phyloP scores from a whole-genome alignment of 2,329 filamentous ascomycete genomes.

The Aspergillus sp. region DNA sequence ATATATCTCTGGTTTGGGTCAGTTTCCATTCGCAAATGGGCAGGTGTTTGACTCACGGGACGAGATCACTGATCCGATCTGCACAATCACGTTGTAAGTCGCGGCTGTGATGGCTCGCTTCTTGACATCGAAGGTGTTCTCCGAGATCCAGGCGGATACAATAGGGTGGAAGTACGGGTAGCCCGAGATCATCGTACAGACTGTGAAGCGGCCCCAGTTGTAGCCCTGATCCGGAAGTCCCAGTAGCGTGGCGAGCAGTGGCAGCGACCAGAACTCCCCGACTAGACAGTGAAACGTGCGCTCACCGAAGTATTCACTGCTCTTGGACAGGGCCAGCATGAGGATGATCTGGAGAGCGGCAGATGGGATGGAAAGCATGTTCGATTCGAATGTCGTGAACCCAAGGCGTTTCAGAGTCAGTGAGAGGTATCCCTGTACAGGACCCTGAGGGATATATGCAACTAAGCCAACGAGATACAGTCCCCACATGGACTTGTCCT shows the following conservation, averaged over 20 bases:
- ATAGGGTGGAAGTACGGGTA: slow-evolving; percentile 62
- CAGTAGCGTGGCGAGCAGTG: slow-evolving; percentile 55
- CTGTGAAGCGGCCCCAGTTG: slow-evolving; percentile 55
- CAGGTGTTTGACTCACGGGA: slow-evolving; percentile 29
- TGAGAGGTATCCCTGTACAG: slow-evolving; percentile 57
- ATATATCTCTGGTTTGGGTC: slow-evolving; percentile 51
- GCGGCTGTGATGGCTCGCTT: slow-evolving; percentile 35
- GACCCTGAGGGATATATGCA: slow-evolving; percentile 53
- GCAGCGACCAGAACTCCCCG: slow-evolving; percentile 58
- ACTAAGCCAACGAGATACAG: slow-evolving; percentile 55
- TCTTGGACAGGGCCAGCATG: slow-evolving; percentile 52
- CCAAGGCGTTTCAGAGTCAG: slow-evolving; percentile 52
- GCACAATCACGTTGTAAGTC: slow-evolving; percentile 43
- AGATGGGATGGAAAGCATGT: slow-evolving; percentile 37
- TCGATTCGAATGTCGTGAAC: slow-evolving; percentile 36
- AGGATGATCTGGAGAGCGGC: slow-evolving; percentile 54
- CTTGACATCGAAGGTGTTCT: slow-evolving; percentile 36
- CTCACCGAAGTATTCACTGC: slow-evolving; percentile 59
- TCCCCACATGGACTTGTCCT: slow-evolving; percentile 55
- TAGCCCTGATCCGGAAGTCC: slow-evolving; percentile 47
- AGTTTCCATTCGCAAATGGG: background rate
- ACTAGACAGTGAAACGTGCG: slow-evolving; percentile 57
- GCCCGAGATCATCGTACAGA: slow-evolving; percentile 56
- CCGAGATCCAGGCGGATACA: slow-evolving; percentile 33
- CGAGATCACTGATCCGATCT: slow-evolving; percentile 34